Base-by-base conservation (phyloP, 1,284 basidiomycete genomes). In the Ustilago loliicola region DNA sequence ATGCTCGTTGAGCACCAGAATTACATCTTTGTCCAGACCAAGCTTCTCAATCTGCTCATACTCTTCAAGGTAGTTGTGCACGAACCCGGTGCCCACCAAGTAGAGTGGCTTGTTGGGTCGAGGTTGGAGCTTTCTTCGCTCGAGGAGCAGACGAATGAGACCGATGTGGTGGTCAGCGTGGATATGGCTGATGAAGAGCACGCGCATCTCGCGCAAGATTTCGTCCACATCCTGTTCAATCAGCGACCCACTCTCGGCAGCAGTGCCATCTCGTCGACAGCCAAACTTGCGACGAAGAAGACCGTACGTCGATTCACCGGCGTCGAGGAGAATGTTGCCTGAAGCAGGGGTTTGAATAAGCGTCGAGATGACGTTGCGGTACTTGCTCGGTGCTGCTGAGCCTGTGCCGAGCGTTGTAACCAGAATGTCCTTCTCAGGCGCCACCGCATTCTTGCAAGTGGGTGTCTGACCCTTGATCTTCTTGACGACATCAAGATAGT, bases 151-250 rank as follows among this genome's bases (percentile, higher is more conserved):
- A 58, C 91, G 90, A 0, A 91, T 89, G 30, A 96, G 86, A 1
- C 96, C 96, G 55, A 93, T 90, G 84, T 98, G 96, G 86, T 98
- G 96, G 85, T 98, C 96, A 0, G 90, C 96, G 83, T 98, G 96
- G 81, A 93, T 90, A 85, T 98, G 96, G 77, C 93, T 95, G 77
- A 97, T 89, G 86, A 92, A 98, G 32, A 98, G 89, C 82, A 94
- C 90, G 75, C 90, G 91, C 34, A 96, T 86, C 56, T 92, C 88
- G n/a, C 91, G 88, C 64, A 96, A 59, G 4, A 82, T 76, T 15
- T 72, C 61, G 19, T 83, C 78, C 4, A 83, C 73, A 32, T 77
- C 81, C 29, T 72, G 58, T 2, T 55, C 62, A 1, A 52, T 36
- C 56, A 56, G 29, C 13, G 67, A 51, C 19, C 64, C 66, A 19